phyloP scores from a whole-genome alignment of 106 monocot species.

The Dendrobium nobile region DNA sequence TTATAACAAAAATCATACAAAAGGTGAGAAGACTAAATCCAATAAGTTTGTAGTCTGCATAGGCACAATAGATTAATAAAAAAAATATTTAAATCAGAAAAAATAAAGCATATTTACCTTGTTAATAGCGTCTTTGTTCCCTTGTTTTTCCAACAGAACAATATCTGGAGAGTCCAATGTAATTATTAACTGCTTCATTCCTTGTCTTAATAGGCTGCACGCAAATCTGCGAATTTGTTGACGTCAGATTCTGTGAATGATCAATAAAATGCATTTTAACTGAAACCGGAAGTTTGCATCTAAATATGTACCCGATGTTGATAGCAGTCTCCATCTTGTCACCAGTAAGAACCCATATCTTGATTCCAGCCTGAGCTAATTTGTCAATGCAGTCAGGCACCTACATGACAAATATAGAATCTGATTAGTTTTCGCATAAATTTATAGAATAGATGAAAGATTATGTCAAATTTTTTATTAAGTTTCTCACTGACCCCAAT shows the following conservation, averaged over 20 bases:
- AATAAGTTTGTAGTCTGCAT: not conserved
- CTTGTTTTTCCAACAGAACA: constrained; percentile 62
- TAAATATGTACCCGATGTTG: constrained; percentile 76
- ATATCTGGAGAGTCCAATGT: constrained; percentile 70
- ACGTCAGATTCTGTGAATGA: not conserved
- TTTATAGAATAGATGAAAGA: not conserved
- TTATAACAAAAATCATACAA: not conserved
- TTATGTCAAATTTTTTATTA: constrained; percentile 2
- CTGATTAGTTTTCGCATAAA: not conserved
- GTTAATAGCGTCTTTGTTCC: constrained; percentile 49
- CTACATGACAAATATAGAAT: constrained; percentile 14
- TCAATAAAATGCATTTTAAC: not conserved
- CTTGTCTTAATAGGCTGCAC: constrained; percentile 87
- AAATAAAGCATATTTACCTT: constrained; percentile 41
- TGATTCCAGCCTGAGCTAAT: constrained; percentile 92
- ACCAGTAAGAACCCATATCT: constrained; percentile 93
- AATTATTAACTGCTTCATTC: constrained; percentile 86
- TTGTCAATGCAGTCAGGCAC: constrained; percentile 99
- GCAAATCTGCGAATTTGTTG: constrained; percentile 46
- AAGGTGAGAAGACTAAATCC: not conserved
- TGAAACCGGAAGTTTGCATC: not conserved
- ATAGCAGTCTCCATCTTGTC: constrained; percentile 99
- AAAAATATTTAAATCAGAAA: not conserved
- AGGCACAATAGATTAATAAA: not conserved
- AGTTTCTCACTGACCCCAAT: constrained; percentile 56